Evolutionary conservation across 2,329 filamentous ascomycete species (phyloP), one percentile per base, ranked within the genome.

Genomic region (Clonostachys rosea): DNA sequence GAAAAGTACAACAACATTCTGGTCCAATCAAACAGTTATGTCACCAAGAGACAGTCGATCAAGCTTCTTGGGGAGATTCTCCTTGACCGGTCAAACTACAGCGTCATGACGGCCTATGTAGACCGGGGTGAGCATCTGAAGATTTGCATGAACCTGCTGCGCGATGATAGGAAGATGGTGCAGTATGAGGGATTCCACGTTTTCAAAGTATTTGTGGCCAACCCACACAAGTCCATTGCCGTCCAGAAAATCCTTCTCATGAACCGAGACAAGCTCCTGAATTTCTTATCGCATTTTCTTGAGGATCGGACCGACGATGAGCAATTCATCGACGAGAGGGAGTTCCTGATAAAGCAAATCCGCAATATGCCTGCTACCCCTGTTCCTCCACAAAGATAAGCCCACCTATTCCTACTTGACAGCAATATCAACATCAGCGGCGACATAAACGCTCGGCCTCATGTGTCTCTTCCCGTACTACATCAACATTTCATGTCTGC

Each of bases 121-220:
- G 91, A 96, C 65, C 86, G 87, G 43, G 91, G 91, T 50, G 92
- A 97, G 63, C 91, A 99, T 62, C 79, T 99, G 57, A 99, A 99
- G 72, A 87, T 97, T 54, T 94, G 91, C 72, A 99, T 99, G 94
- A 97, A 95, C 66, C 76, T 99, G 50, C 74, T 99, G 51, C 86
- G 91, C 56, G 94, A 97, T 65, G 92, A 97, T 66, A 83, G 92
- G 56, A 94, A 95, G 68, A 99, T 99, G 91, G 94, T 99, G 52
- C 94, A 97, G 68, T 99, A 99, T 65, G 94, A 99, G 66, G 94
- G 91, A 8, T 99, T 99, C 66, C 94, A 99, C 64, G 92, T 99
- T 40, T 99, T 99, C 79, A 99, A 99, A 75, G 92, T 99, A 52
- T 99, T 99, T 68, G 94, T 97, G 46, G 94, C 94, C 50, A 99